Conservation (phyloP, 495 filamentous ascomycete genomes). For the Platismatia glauca region DNA sequence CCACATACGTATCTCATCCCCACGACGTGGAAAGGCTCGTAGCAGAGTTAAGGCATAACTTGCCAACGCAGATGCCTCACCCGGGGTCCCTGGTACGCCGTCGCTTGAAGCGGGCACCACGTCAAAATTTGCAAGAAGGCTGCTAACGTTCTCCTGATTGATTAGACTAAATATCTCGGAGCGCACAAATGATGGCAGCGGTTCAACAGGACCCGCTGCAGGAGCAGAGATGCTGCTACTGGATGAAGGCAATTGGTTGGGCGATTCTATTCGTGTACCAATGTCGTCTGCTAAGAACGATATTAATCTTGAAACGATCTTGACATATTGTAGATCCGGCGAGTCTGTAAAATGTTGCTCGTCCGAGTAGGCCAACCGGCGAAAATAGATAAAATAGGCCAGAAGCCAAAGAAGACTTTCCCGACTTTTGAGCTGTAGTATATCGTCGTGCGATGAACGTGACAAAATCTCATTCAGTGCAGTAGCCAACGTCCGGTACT, state of each 20-base stretch:
- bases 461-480: conserved; percentile 34
- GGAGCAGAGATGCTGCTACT: conserved; percentile 24
- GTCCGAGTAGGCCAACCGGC: conserved; percentile 40
- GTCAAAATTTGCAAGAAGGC: conserved; percentile 42
- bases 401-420: conserved; percentile 57
- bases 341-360: conserved; percentile 32
- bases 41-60: conserved; percentile 81
- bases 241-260: conserved; percentile 34
- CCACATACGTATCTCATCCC: conserved; percentile 94
- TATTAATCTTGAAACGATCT: conserved; percentile 55
- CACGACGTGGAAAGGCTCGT: conserved; percentile 70
- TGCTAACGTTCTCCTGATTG: conserved; percentile 54
- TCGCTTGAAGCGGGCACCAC: conserved; percentile 27
- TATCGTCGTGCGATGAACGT: conserved; percentile 26
- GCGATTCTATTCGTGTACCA: conserved; percentile 42
- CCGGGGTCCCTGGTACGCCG: conserved; percentile 23
- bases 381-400: conserved; percentile 70
- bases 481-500: conserved; percentile 46
- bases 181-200: conserved; percentile 49
- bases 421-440: conserved; percentile 15
- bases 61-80: conserved; percentile 67
- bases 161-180: conserved; percentile 55
- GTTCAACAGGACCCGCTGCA: conserved; percentile 20
- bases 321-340: conserved; percentile 50
- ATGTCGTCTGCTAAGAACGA: conserved; percentile 53